phyloP scores from a whole-genome alignment of 805 yeast genomes.

The Suhomyces vadensis region DNA sequence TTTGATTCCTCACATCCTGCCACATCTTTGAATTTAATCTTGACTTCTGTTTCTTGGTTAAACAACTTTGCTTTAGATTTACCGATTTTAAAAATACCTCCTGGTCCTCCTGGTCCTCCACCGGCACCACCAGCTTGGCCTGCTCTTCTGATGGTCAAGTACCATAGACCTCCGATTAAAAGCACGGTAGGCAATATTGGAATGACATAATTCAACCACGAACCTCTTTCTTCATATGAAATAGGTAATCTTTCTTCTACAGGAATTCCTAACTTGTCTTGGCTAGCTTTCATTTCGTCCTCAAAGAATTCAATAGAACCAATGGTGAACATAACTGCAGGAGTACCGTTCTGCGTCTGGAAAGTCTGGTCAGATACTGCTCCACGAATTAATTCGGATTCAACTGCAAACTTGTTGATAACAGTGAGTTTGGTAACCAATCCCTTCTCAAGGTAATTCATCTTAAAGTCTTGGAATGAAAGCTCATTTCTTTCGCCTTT shows the following conservation, averaged over 20 bases:
- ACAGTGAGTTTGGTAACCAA: slow-evolving; percentile 73
- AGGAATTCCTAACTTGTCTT: slow-evolving; percentile 68
- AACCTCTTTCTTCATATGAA: slow-evolving; percentile 66
- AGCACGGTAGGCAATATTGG: slow-evolving; percentile 81
- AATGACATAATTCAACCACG: slow-evolving; percentile 59
- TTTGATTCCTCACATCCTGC: slow-evolving; percentile 96
- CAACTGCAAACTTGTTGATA: slow-evolving; percentile 69
- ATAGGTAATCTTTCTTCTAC: slow-evolving; percentile 75
- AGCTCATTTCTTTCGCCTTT: slow-evolving; percentile 29
- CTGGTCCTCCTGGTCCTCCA: slow-evolving; percentile 35
- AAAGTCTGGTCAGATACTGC: slow-evolving; percentile 45
- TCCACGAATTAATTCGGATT: slow-evolving; percentile 58
- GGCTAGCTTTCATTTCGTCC: slow-evolving; percentile 73
- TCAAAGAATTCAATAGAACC: slow-evolving; percentile 88
- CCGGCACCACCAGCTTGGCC: slow-evolving; percentile 46
- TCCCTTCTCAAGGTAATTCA: slow-evolving; percentile 75
- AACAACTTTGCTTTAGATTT: slow-evolving; percentile 78
- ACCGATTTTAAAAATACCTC: slow-evolving; percentile 75
- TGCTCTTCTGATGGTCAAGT: slow-evolving; percentile 57
- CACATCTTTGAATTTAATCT: slow-evolving; percentile 81
- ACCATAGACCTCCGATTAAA: slow-evolving; percentile 75
- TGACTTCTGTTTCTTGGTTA: slow-evolving; percentile 81
- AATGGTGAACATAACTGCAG: slow-evolving; percentile 72
- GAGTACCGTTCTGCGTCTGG: slow-evolving; percentile 35
- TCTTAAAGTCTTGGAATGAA: slow-evolving; percentile 81